Evolutionary conservation across 2,329 filamentous ascomycete species (phyloP).

Genomic region (Colletotrichum spinosum): DNA sequence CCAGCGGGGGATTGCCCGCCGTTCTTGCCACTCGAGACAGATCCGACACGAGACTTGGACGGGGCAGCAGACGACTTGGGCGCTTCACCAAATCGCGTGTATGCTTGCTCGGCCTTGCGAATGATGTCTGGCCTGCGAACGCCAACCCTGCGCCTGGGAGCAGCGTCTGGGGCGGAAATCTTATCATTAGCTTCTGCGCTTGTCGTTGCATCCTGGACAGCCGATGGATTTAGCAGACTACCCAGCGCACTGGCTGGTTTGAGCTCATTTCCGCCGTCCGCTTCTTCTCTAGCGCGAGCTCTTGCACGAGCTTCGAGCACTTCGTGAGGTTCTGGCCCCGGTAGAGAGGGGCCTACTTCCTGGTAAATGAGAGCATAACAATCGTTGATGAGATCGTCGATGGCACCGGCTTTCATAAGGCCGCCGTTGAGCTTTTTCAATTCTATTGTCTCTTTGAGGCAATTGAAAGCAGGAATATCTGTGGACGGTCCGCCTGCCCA

Average conservation of each 20-base stretch:
- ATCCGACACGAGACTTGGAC: constrained; percentile 62
- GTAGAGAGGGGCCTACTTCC: constrained; percentile 71
- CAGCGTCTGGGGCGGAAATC: constrained; percentile 51
- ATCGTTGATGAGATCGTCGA: constrained; percentile 95
- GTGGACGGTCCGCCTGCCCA: constrained; percentile 59
- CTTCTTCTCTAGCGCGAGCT: constrained; percentile 54
- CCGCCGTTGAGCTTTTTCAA: constrained; percentile 82
- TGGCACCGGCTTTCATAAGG: constrained; percentile 84
- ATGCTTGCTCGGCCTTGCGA: constrained; percentile 70
- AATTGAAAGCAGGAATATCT: constrained; percentile 59
- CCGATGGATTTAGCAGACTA: constrained; percentile 56
- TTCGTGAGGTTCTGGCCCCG: constrained; percentile 59
- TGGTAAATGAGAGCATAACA: constrained; percentile 84
- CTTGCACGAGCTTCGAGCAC: constrained; percentile 58
- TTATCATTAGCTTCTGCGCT: constrained; percentile 53
- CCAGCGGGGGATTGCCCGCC: constrained; percentile 53
- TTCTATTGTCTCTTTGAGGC: constrained; percentile 69
- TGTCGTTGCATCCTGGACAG: constrained; percentile 52
- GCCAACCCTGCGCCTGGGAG: constrained; percentile 55
- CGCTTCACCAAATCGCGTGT: constrained; percentile 62
- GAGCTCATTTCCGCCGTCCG: constrained; percentile 49
- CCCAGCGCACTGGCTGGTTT: constrained; percentile 52
- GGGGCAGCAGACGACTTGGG: constrained; percentile 51
- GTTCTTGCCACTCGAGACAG: constrained; percentile 62
- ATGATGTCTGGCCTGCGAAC: constrained; percentile 69